Conservation (phyloP, 2,329 filamentous ascomycete species). For the Aspergillus versicolor region DNA sequence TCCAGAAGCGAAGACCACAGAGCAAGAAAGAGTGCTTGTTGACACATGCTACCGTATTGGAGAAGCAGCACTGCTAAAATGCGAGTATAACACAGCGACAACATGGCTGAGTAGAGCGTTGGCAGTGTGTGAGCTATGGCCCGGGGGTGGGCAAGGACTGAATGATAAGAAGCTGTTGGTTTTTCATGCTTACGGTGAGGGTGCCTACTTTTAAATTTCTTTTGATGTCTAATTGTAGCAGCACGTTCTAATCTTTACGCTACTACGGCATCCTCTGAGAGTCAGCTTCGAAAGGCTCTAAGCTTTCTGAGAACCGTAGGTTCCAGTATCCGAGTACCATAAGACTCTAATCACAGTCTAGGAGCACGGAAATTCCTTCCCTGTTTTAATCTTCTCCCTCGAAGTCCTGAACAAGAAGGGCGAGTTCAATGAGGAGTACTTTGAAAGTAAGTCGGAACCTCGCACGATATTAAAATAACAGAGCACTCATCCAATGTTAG, state of each 20-base stretch:
- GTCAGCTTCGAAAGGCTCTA: slow-evolving; percentile 59
- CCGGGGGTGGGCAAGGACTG: slow-evolving; percentile 56
- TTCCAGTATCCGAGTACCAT: not conserved
- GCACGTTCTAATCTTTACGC: slow-evolving; percentile 30
- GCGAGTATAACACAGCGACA: slow-evolving; percentile 56
- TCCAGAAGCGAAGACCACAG: slow-evolving; percentile 32
- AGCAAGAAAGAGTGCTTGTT: slow-evolving; percentile 56
- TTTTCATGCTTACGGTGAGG: slow-evolving; percentile 61
- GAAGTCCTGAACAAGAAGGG: slow-evolving; percentile 56
- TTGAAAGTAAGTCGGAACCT: slow-evolving; percentile 33
- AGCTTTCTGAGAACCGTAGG: slow-evolving; percentile 53
- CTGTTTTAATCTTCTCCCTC: slow-evolving; percentile 67
- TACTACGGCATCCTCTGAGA: slow-evolving; percentile 44
- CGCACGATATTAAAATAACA: not conserved
- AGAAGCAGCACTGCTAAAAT: slow-evolving; percentile 53
- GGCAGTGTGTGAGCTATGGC: slow-evolving; percentile 51
- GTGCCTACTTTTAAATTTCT: too few relatives aligned
- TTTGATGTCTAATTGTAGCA: slow-evolving; percentile 15
- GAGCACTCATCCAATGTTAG: slow-evolving; percentile 28
- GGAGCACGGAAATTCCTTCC: slow-evolving; percentile 62
- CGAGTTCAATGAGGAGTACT: slow-evolving; percentile 41
- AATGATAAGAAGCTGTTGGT: slow-evolving; percentile 66
- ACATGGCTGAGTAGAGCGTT: slow-evolving; percentile 74
- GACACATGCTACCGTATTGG: slow-evolving; percentile 74
- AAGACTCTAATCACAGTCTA: slow-evolving; percentile 20